Conservation (phyloP, 768 basidiomycete genomes). For the Rhodosporidiobolus odoratus region DNA sequence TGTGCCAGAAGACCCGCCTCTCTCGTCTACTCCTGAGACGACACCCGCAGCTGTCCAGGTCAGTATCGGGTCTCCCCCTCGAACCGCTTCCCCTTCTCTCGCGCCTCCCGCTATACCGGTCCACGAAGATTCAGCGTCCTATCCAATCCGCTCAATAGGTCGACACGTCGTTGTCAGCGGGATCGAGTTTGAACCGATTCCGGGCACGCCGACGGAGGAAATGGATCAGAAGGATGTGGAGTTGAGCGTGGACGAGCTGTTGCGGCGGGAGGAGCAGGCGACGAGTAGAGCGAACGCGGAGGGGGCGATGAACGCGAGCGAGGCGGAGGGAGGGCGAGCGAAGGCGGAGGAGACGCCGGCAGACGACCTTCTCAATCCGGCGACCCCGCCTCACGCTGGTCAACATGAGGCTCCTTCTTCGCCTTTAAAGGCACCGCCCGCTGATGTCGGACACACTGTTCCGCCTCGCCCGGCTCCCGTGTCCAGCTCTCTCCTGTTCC, state of each 20-base stretch:
- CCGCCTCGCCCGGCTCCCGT: neutral
- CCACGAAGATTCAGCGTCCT: neutral
- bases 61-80: too few relatives aligned
- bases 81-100: neutral
- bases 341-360: neutral
- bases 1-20: too few relatives aligned
- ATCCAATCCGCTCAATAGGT: constrained; percentile 21
- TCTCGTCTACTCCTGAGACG: too few relatives aligned
- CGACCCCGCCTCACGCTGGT: neutral
- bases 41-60: too few relatives aligned
- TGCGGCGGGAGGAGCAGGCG: neutral
- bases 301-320: neutral
- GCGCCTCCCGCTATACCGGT: neutral
- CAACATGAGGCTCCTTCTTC: neutral
- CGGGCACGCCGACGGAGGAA: neutral
- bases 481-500: constrained; percentile 14
- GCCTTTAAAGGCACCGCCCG: neutral
- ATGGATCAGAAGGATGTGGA: neutral
- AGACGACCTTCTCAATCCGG: neutral
- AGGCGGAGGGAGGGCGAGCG: neutral
- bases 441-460: too few relatives aligned
- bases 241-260: neutral
- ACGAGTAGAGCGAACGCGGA: neutral
- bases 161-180: constrained; percentile 26
- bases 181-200: constrained; percentile 29